Evolutionary conservation across 2,329 filamentous ascomycete genomes (phyloP).

Genomic region (Sarocladium brachiariae): DNA sequence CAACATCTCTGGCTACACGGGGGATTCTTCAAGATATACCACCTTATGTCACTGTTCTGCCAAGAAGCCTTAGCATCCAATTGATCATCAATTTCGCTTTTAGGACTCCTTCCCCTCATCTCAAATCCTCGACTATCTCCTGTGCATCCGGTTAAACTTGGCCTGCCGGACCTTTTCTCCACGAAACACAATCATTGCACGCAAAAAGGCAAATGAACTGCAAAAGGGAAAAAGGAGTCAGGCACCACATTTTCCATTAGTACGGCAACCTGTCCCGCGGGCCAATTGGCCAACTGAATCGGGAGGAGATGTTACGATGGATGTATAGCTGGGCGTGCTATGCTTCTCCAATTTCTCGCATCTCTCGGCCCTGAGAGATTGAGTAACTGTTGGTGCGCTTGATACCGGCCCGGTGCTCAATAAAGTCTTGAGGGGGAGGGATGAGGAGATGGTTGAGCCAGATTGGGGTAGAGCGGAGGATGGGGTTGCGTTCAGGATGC

Average conservation of each 20-base stretch:
- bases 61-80: too few relatives aligned
- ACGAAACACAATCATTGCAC: too few relatives aligned
- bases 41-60: too few relatives aligned
- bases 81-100: neutral
- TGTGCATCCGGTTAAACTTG: constrained; percentile 4
- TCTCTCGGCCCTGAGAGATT: neutral
- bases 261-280: neutral
- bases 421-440: neutral
- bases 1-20: too few relatives aligned
- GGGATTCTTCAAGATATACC: neutral
- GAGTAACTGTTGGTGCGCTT: constrained; percentile 5
- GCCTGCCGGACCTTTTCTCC: neutral
- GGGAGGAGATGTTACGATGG: too few relatives aligned
- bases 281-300: neutral
- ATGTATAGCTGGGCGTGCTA: neutral
- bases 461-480: constrained; percentile 1
- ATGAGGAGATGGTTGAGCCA: neutral
- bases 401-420: neutral
- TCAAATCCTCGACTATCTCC: too few relatives aligned
- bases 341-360: neutral
- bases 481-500: neutral
- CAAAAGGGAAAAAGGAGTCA: too few relatives aligned
- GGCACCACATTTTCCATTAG: neutral
- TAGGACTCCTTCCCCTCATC: neutral
- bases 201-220: too few relatives aligned